phyloP scores from a whole-genome alignment of 2,329 filamentous ascomycete genomes.

The Xylariaceae sp. region DNA sequence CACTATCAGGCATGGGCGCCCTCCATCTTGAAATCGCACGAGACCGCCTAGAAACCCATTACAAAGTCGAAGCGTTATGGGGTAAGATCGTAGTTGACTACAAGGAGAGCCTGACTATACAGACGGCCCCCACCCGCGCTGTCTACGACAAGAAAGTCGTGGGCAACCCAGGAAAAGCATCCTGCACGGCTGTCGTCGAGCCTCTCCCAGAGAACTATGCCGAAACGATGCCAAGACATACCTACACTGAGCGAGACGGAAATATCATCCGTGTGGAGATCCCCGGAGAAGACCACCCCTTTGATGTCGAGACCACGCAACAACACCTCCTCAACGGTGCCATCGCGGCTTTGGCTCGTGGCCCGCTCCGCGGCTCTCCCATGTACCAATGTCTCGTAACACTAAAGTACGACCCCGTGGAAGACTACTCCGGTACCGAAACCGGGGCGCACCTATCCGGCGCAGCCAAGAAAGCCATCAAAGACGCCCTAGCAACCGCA shows the following conservation, averaged over 20 bases:
- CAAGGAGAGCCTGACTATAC: conserved; percentile 67
- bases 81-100: conserved; percentile 94
- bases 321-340: conserved; percentile 71
- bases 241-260: conserved; percentile 55
- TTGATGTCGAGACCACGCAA: conserved; percentile 47
- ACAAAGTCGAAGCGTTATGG: conserved; percentile 82
- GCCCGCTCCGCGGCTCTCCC: conserved; percentile 74
- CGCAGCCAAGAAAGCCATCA: conserved; percentile 57
- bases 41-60: conserved; percentile 79
- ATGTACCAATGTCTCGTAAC: conserved; percentile 70
- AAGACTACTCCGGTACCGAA: conserved; percentile 61
- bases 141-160: conserved; percentile 75
- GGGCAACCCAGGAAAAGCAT: conserved; percentile 71
- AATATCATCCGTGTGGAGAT: conserved; percentile 60
- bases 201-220: conserved; percentile 47
- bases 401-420: conserved; percentile 60
- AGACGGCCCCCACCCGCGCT: conserved; percentile 52
- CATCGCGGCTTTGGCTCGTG: conserved; percentile 76
- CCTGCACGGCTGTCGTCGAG: conserved; percentile 63
- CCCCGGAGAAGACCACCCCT: conserved; percentile 39
- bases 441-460: conserved; percentile 64
- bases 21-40: conserved; percentile 90
- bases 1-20: conserved; percentile 93
- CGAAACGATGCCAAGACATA: conserved; percentile 37
- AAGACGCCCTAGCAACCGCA: conserved; percentile 61